These are phyloP conservation scores for Hymenoscyphus infarciens DNA, from an alignment of 2,329 filamentous ascomycete species.

Conservation along the genomic window DNA sequence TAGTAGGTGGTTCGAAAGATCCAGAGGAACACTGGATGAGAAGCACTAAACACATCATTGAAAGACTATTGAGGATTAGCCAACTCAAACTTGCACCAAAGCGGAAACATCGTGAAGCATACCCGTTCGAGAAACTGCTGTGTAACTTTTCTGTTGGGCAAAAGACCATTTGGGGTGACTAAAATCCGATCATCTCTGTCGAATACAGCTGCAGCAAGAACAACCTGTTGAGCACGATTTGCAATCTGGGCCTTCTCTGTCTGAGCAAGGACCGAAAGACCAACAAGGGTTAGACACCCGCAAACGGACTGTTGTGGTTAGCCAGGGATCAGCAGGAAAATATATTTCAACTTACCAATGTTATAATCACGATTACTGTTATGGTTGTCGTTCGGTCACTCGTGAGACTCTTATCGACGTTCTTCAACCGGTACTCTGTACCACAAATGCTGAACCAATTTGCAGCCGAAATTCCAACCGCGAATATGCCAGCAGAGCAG, in stretches of 20 bases:
- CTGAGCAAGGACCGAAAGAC: constrained; percentile 50
- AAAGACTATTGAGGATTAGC: constrained; percentile 43
- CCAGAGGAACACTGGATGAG: constrained; percentile 82
- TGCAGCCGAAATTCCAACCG: constrained; percentile 4
- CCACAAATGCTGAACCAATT: constrained; percentile 66
- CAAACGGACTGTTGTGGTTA: constrained; percentile 48
- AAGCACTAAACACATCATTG: constrained; percentile 70
- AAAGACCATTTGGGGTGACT: constrained; percentile 64
- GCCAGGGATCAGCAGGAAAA: background rate
- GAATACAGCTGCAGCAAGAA: constrained; percentile 60
- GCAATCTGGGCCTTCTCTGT: constrained; percentile 18
- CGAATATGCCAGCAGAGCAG: constrained; percentile 51
- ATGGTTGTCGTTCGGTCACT: constrained; percentile 52
- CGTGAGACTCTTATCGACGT: constrained; percentile 38
- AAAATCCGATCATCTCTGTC: constrained; percentile 63
- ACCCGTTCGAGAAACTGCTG: constrained; percentile 69
- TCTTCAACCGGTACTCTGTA: constrained; percentile 60
- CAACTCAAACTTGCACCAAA: background rate
- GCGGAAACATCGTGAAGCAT: constrained; percentile 19
- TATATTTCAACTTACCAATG: constrained; percentile 51
- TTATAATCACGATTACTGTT: constrained; percentile 71
- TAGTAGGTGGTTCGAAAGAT: constrained; percentile 77
- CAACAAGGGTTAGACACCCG: constrained; percentile 56
- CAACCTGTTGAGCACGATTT: constrained; percentile 49
- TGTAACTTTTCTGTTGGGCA: constrained; percentile 74